Percentiles rank a stretch among this genome's conserved stretches.
Evolutionary conservation across 2,329 filamentous ascomycete species (phyloP).

Genomic region (Dothideomycetes sp.): DNA sequence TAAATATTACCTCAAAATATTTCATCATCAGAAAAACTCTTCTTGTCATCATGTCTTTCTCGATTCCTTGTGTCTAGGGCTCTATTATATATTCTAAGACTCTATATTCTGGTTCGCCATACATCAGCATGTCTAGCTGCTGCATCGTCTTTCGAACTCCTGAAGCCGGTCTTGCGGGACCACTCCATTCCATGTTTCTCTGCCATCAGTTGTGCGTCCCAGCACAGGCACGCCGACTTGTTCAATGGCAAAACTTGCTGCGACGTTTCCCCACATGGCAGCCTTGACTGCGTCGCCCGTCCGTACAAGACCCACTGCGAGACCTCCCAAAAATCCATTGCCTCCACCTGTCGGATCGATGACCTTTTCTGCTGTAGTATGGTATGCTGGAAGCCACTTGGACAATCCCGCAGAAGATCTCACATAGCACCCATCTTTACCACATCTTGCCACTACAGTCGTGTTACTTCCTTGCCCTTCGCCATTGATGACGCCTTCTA

Average conservation of each 20-base stretch:
- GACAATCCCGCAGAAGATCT: conserved; percentile 21
- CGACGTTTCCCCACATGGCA: conserved; percentile 65
- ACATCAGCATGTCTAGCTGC: too few species aligned
- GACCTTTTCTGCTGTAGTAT: conserved; percentile 45
- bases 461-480: conserved; percentile 23
- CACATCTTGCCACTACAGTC: conserved; percentile 58
- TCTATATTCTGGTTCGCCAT: too few species aligned
- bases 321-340: conserved; percentile 69
- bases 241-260: conserved; percentile 88
- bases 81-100: too few species aligned
- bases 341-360: conserved; percentile 92
- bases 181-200: conserved; percentile 39
- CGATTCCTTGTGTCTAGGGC: too few species aligned
- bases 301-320: conserved; percentile 45
- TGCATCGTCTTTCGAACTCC: too few species aligned
- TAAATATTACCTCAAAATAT: too few species aligned
- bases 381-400: conserved; percentile 71
- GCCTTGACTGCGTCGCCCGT: conserved; percentile 55
- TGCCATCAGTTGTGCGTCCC: conserved; percentile 15
- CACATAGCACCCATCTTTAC: conserved; percentile 58
- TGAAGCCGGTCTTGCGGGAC: conserved; percentile 29
- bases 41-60: too few species aligned
- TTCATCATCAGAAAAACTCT: too few species aligned
- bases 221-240: conserved; percentile 74
- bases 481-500: conserved; percentile 14